Conservation (phyloP, 306 rosid genomes). For the Rosa chinensis region DNA sequence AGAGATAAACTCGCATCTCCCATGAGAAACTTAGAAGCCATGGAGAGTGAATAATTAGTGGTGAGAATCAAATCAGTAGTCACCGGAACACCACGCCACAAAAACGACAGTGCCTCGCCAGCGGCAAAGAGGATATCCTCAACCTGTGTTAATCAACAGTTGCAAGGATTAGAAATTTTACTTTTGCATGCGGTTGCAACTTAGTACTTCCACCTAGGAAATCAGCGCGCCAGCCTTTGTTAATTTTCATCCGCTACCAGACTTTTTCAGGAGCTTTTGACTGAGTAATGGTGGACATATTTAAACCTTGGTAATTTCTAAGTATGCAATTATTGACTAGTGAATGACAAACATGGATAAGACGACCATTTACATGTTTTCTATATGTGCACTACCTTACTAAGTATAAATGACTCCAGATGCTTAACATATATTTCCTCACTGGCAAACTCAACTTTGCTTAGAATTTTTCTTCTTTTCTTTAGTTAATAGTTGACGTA, state of each 20-base stretch:
- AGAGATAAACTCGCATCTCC: conserved; percentile 64
- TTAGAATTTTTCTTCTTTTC: not conserved
- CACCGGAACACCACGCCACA: conserved; percentile 98
- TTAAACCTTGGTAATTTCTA: not conserved
- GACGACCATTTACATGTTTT: not conserved
- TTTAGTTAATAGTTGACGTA: not conserved
- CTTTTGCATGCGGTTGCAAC: not conserved
- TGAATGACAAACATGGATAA: not conserved
- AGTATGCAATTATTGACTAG: not conserved
- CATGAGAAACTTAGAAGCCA: conserved; percentile 89
- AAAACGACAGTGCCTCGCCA: conserved; percentile 92
- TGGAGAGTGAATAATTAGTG: conserved; percentile 85
- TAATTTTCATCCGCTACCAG: conserved; percentile 2
- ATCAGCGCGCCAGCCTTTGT: not conserved
- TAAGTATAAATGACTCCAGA: not conserved
- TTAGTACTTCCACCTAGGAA: not conserved
- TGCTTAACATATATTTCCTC: not conserved
- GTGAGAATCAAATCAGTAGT: conserved; percentile 85
- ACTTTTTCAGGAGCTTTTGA: not conserved
- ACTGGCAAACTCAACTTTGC: not conserved
- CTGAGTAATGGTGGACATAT: not conserved
- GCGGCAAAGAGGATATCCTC: conserved; percentile 95
- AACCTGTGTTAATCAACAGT: conserved; percentile 55
- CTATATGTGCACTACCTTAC: not conserved
- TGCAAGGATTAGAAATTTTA: conserved; percentile 15